Evolutionary conservation across 1,284 basidiomycete species (phyloP).

Genomic region (Cutaneotrichosporon dermatis): DNA sequence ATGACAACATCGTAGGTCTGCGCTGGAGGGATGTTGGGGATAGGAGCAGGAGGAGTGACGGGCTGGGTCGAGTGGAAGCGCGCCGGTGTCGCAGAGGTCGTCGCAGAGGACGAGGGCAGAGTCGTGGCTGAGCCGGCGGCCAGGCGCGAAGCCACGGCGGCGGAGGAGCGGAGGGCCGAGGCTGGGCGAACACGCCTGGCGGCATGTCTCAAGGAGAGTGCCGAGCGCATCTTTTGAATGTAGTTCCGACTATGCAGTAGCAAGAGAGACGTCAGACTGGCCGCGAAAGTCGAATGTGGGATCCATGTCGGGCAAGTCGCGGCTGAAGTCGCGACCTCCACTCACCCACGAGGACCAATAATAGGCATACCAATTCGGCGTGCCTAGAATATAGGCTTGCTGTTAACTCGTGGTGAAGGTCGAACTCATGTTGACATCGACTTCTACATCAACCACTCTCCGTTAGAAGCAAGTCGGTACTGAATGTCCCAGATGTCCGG

Average conservation of each 20-base stretch:
- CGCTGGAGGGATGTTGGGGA: conserved; percentile 22
- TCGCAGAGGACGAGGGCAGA: neutral
- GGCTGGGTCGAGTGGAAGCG: conserved; percentile 4
- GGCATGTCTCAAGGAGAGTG: neutral
- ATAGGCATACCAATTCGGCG: too few species aligned
- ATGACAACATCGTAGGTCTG: conserved; percentile 73
- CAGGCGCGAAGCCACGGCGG: neutral
- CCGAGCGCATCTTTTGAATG: neutral
- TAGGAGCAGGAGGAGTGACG: conserved; percentile 1
- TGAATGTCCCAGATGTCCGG: conserved; percentile 19
- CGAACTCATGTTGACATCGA: neutral
- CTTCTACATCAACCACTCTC: conserved; percentile 1
- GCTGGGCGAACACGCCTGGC: neutral
- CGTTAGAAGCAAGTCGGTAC: too few species aligned
- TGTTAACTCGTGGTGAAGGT: neutral
- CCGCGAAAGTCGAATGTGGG: neutral
- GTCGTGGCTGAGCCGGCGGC: neutral
- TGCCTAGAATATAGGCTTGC: too few species aligned
- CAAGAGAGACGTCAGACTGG: neutral
- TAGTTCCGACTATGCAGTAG: neutral
- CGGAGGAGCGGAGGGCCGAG: neutral
- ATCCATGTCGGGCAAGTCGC: too few species aligned
- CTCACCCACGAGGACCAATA: neutral
- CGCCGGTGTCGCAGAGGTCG: neutral
- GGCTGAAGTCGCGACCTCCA: neutral